These are phyloP conservation scores for Platanthera zijinensis DNA, from an alignment of 106 monocot genomes.

Conservation along the genomic window DNA sequence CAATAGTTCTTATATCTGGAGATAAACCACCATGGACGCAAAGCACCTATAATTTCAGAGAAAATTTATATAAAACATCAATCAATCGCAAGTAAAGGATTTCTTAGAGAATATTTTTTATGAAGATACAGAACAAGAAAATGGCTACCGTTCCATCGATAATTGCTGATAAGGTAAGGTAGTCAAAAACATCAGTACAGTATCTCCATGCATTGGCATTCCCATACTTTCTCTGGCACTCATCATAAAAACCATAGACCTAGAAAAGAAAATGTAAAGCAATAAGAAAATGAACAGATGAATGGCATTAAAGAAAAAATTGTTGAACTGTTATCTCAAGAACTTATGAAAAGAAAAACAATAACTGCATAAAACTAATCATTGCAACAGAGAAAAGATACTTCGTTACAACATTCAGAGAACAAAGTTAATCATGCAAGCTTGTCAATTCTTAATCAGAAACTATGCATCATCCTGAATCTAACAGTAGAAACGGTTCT, in stretches of 20 bases:
- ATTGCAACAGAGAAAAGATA: not conserved
- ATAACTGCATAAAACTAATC: not conserved
- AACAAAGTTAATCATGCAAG: too few species aligned
- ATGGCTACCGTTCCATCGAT: constrained; percentile 86
- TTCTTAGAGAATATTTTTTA: not conserved
- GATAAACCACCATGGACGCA: constrained; percentile 99
- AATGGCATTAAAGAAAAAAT: not conserved
- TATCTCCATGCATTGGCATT: constrained; percentile 99
- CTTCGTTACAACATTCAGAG: too few species aligned
- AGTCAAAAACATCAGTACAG: constrained; percentile 99
- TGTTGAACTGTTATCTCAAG: not conserved
- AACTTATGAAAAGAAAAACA: not conserved
- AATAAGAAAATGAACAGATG: not conserved
- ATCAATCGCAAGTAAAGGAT: not conserved
- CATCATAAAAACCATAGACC: constrained; percentile 99
- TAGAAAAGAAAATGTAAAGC: constrained; percentile 11
- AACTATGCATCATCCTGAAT: not conserved
- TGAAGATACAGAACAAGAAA: not conserved
- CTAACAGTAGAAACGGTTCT: not conserved
- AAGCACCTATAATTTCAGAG: constrained; percentile 54
- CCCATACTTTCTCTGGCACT: constrained; percentile 97
- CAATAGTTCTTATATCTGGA: constrained; percentile 90
- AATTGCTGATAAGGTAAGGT: constrained; percentile 90
- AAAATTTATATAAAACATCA: constrained; percentile 8
- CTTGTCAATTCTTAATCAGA: not conserved